Evolutionary conservation across 306 rosid species (phyloP).

Genomic region (Cucurbita argyrosperma): DNA sequence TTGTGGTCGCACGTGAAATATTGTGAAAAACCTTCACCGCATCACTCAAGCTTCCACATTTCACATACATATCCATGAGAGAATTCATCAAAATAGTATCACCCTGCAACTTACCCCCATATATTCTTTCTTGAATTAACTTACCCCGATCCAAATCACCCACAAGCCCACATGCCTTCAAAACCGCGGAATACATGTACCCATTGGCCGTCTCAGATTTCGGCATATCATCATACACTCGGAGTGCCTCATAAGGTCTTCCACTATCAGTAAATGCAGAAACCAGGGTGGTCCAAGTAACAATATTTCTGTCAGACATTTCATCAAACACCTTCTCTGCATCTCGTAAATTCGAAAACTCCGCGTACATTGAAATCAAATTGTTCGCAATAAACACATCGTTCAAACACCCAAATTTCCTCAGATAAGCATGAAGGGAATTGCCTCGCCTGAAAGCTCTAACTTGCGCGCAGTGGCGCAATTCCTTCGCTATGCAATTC

Average conservation of each 20-base stretch:
- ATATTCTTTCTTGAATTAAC: constrained; percentile 29
- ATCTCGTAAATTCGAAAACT: constrained; percentile 18
- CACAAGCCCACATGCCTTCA: constrained; percentile 54
- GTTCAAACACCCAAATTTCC: constrained; percentile 34
- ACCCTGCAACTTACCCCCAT: constrained; percentile 22
- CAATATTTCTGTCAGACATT: constrained; percentile 40
- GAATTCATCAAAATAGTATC: constrained; percentile 76
- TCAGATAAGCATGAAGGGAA: constrained; percentile 42
- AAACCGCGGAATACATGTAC: constrained; percentile 63
- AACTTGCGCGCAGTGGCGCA: constrained; percentile 39
- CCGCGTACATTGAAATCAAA: constrained; percentile 35
- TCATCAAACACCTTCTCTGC: constrained; percentile 60
- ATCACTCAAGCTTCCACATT: constrained; percentile 56
- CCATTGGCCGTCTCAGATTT: constrained; percentile 40
- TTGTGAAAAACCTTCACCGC: constrained; percentile 44
- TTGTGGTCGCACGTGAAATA: constrained; percentile 27
- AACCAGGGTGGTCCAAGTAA: constrained; percentile 75
- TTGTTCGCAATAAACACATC: constrained; percentile 43
- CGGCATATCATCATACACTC: constrained; percentile 32
- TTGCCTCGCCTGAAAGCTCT: constrained; percentile 33
- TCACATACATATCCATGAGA: constrained; percentile 77
- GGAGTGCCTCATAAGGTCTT: constrained; percentile 38
- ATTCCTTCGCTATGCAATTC: constrained; percentile 31
- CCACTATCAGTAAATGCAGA: constrained; percentile 46
- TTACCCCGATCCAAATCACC: constrained; percentile 46